Conservation (phyloP, 768 basidiomycete genomes). For the Suillus placidus region DNA sequence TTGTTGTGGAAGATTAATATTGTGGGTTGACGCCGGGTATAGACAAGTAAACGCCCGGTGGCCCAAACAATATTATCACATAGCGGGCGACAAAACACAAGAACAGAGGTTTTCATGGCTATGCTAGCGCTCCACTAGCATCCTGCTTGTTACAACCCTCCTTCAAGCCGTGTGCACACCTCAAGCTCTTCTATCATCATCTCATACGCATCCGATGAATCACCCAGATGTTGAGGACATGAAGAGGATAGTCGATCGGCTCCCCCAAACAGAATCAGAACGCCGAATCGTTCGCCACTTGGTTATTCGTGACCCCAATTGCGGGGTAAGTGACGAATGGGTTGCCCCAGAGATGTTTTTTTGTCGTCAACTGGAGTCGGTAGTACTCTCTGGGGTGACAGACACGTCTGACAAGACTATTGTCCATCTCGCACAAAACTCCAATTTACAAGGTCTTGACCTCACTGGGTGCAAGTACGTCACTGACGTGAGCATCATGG, state of each 20-base stretch:
- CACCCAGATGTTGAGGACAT: conserved; percentile 46
- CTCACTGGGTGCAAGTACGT: conserved; percentile 74
- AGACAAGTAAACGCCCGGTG: conserved; percentile 7
- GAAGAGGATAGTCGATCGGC: conserved; percentile 60
- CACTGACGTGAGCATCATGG: conserved; percentile 76
- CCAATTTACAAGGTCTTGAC: conserved; percentile 73
- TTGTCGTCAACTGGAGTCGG: conserved; percentile 69
- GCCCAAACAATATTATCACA: background rate
- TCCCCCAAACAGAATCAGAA: conserved; percentile 61
- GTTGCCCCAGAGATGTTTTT: conserved; percentile 57
- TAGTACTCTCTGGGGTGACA: conserved; percentile 67
- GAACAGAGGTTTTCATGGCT: background rate
- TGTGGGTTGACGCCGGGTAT: background rate
- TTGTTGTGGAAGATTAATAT: background rate
- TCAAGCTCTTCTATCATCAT: background rate
- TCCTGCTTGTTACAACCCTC: background rate
- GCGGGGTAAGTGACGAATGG: conserved; percentile 56
- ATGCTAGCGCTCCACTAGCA: conserved; percentile 7
- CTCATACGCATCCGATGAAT: conserved; percentile 25
- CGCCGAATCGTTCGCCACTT: conserved; percentile 63
- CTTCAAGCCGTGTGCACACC: background rate
- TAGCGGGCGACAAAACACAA: background rate
- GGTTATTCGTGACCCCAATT: conserved; percentile 46
- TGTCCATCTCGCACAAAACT: conserved; percentile 62
- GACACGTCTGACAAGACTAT: conserved; percentile 73